Evolutionary conservation across 306 rosid genomes (phyloP), one percentile per base, ranked within the genome.

Genomic region (Prunus dulcis): DNA sequence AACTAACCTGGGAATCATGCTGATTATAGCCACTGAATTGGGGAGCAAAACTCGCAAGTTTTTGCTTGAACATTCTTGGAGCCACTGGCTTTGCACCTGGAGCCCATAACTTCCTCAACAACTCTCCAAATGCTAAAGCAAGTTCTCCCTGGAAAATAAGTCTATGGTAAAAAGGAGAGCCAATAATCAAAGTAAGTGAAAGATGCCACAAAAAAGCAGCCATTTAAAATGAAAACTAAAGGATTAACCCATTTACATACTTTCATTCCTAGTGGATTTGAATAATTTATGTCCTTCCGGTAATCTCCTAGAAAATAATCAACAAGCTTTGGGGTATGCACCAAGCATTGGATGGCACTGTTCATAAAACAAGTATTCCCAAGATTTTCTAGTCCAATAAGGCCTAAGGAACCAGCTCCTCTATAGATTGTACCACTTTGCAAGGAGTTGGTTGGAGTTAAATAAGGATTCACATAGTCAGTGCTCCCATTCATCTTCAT

Each of bases 301-400:
- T 87, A 93, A 80, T 93, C 93, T 78, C 93, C 92, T 25, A 93
- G 82, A 73, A 93, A 93, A 82, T 85, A 91, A 82, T 89, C 97
- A 80, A 84, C 89, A 78, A 93, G 86, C 86, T 87, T 78, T 69
- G 91, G 84, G 46, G 93, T 93, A 86, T 93, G 98, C 73, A 83
- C 97, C 89, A 93, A 65, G 80, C 98, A 93, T 64, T 93, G 98
- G 70, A 93, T 78, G 79, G 97, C 88, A 83, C 93, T 93, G 74
- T 91, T 93, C 98, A 93, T 91, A 79, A 89, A 93, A 84, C 98
- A 93, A 49, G 98, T 91, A 86, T 93, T 93, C 73, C 98, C 98
- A 81, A 93, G 97, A 89, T 93, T 93, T 45, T 89, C 86, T 74
- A 93, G 76, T 81, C 98, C 98, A 62, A 87, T 84, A 88, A 93